Base-by-base conservation (phyloP, 768 basidiomycete genomes). In the Leccinum ochraceum region DNA sequence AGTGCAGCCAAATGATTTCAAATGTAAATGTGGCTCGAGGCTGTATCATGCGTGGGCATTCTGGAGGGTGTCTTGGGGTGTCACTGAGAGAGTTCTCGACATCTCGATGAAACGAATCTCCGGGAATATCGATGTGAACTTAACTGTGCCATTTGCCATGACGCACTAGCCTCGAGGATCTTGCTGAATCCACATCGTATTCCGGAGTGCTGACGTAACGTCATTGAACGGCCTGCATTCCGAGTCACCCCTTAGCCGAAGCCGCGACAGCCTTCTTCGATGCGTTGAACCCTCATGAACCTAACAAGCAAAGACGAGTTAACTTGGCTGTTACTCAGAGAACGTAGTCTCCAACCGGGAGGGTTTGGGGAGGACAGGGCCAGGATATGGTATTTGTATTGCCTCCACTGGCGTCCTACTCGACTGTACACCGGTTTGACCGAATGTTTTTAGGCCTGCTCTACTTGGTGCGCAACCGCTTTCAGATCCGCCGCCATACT, bases 301-400 rank as follows among this genome's bases (percentile, higher is more conserved):
- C 49, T 61, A 20, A 60, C 61, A 24, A 67, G 54, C 39, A 64
- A 65, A 54, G 67, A 71, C 56, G 57, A 69, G 34, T 59, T 75
- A 57, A 77, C 80, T 63, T 88, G 85, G 86, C 68, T 75, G 2
- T 69, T 60, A 2, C 75, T 85, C 44, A 77, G 83, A 59, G 66
- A 65, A 54, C 72, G 71, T 55, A 88, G 86, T 62, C 71, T 89
- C 17, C 66, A 67, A 48, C 83, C 84, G 36, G 81, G 84, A n/a
- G 89, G 89, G 4, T 90, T 91, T 66, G 85, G 86, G 24, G 70
- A 74, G 10, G 79, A 81, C 36, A 79, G 89, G 69, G 74, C 67
- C 22, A 69, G 76, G 46, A 75, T 89, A 69, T 91, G 89, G 89
- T 85, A 64, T 62, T 80, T 68, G 14, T 50, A 24, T 50, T 36